Base-by-base conservation (phyloP, 768 basidiomycete genomes). In the Lentinula sp. region DNA sequence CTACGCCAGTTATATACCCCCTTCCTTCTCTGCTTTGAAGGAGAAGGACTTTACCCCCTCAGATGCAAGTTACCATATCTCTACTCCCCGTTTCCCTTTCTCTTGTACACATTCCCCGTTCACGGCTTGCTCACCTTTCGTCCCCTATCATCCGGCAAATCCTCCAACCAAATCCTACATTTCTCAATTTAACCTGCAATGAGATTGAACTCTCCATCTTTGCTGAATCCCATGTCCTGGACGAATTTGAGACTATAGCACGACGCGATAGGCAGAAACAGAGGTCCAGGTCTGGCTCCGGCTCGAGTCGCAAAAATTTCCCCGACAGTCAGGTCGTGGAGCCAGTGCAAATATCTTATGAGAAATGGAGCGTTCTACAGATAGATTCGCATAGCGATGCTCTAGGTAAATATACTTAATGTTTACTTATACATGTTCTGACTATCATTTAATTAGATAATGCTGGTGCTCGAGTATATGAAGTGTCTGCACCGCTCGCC, bases 281-380 rank as follows among this genome's bases (percentile, higher is more conserved):
- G 49, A 76, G 78, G 28, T 73, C 77, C 35, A 72, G 74, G 56
- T 74, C 79, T 2, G 72, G 77, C 52, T 77, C 81, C 12, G 70
- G 67, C 60, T 70, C 69, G 59, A 57, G 66, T 66, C 66, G 67
- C 15, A 73, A 68, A 56, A 67, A 66, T 62, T 52, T 68, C 55
- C n/a, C 61, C 20, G 43, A 62, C 39, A 18, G 58, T 64, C 48
- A 62, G 28, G 59, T 63, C 50, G 73, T 77, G 39, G 81, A 85
- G 49, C 79, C 81, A 23, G 79, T 91, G 51, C 86, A 90, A 66
- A 81, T 90, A 50, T 88, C 88, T 0, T 83, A 81, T 63, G 88
- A 91, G 62, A 79, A 79, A 62, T 93, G 90, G 90, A 85, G 80
- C 65, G 90, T 90, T 20, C 78, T 93, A 35, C 90, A 92, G 72